Base-by-base conservation (phyloP, 2,329 filamentous ascomycete genomes). In the Talaromyces funiculosus region DNA sequence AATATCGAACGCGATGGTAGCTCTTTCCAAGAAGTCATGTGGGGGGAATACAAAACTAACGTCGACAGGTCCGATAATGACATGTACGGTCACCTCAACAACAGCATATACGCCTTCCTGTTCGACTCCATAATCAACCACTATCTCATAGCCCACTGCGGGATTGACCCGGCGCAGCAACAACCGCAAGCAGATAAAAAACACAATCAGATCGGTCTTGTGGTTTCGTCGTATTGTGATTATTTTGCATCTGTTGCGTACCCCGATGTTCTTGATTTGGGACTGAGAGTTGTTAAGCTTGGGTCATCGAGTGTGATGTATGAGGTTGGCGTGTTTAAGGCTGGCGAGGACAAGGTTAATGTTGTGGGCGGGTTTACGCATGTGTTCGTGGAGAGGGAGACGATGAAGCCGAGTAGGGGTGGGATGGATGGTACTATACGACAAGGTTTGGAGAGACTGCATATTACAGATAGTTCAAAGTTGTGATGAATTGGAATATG, bases 41-140 rank as follows among this genome's bases (percentile, higher is more conserved):
- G n/a, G n/a, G 20, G n/a, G 20, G 26, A 4, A 37, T 7, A 18
- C 51, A 35, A 7, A 33, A n/a, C 18, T 54, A 67, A 60, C 14
- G 14, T 35, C 24, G 20, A 22, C 63, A 92, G 90, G 90, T 87
- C 85, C 73, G 92, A 96, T 75, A 96, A 96, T 72, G 92, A 96
- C 78, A 94, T 95, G 90, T 96, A 94, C 75, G 83, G 90, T 63
- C 93, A 97, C 72, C 86, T 96, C 81, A 96, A 96, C 78, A 96
- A 96, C 72, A 89, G 87, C 42, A 82, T 94, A 58, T 96, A 96
- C 75, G 90, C 90, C 68, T 88, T 89, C 64, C 82, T 95, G 60
- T 94, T 96, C 73, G 93, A 97, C 78, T 92, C 90, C 1, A 85
- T 96, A 61, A 86, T 96, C 72, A 97, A 97, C 75, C 83, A 88